Conservation (phyloP, 2,329 filamentous ascomycete genomes). For the Pyrenophora teres region DNA sequence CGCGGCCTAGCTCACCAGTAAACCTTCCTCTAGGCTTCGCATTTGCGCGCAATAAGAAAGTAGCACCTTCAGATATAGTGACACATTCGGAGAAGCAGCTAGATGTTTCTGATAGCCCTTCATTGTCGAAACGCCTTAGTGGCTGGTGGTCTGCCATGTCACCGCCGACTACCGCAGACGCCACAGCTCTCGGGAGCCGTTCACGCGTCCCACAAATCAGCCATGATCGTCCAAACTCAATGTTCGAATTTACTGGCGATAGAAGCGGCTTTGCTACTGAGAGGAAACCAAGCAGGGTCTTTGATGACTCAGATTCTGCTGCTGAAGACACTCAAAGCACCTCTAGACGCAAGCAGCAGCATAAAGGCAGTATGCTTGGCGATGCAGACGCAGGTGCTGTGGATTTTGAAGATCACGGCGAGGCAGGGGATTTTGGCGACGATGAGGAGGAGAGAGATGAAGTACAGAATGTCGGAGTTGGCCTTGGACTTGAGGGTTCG, state of each 20-base stretch:
- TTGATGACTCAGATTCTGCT: conserved; percentile 49
- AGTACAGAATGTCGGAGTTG: conserved; percentile 15
- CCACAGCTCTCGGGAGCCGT: conserved; percentile 10
- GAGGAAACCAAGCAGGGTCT: conserved; percentile 47
- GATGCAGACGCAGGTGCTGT: conserved; percentile 13
- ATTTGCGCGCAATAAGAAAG: conserved; percentile 29
- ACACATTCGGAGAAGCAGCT: conserved; percentile 2
- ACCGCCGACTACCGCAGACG: conserved; percentile 18
- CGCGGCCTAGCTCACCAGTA: conserved; percentile 36
- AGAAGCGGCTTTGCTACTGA: conserved; percentile 21
- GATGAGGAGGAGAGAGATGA: conserved; percentile 25
- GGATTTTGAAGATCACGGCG: conserved; percentile 16
- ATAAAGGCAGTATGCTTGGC: conserved; percentile 11
- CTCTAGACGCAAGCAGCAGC: conserved; percentile 10
- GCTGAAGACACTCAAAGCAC: conserved; percentile 7
- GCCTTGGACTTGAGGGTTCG: conserved; percentile 18
- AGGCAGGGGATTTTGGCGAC: conserved; percentile 28
- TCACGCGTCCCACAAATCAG: conserved; percentile 18
- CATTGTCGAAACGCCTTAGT: conserved; percentile 35
- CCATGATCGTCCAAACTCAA: conserved; percentile 39
- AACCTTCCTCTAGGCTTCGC: conserved; percentile 37
- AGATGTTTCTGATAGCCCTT: conserved; percentile 33
- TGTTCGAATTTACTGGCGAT: conserved; percentile 46
- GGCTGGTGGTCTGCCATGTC: conserved; percentile 47
- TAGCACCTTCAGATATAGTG: conserved; percentile 12